phyloP scores from a whole-genome alignment of 441 rosid genomes.

The Pelargonium fulgidum region DNA sequence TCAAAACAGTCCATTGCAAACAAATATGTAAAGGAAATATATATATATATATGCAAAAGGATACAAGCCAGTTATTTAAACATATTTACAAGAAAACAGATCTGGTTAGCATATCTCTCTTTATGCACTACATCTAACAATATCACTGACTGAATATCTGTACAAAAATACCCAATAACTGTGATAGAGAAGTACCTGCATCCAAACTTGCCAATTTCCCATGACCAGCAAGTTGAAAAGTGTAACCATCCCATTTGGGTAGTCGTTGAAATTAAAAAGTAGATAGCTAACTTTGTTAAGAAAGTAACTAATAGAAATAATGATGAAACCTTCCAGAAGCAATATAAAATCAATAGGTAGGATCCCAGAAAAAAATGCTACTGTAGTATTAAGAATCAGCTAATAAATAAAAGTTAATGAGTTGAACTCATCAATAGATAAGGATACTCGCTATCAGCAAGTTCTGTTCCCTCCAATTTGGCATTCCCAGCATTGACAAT shows the following conservation, averaged over 20 bases:
- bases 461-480: conserved; percentile 46
- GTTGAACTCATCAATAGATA: conserved; percentile 12
- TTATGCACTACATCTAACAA: neutral
- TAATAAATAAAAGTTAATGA: neutral
- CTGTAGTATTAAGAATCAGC: neutral
- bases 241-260: conserved; percentile 97
- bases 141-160: neutral
- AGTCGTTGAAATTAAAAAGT: conserved; percentile 90
- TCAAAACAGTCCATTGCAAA: neutral
- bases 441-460: conserved; percentile 86
- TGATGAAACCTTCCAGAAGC: neutral
- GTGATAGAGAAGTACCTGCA: conserved; percentile 54
- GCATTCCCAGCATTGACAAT: conserved; percentile 84
- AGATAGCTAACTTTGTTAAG: conserved; percentile 65
- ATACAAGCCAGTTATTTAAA: neutral
- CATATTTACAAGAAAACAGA: neutral
- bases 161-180: conserved; percentile 7
- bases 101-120: neutral
- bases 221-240: conserved; percentile 85
- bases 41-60: no score
- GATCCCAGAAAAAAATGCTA: neutral
- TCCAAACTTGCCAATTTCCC: conserved; percentile 95
- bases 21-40: neutral
- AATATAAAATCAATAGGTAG: neutral
- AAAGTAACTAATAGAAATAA: conserved; percentile 20